phyloP scores from a whole-genome alignment of 73 alveolate species.

The Paramecium tetraurelia region DNA sequence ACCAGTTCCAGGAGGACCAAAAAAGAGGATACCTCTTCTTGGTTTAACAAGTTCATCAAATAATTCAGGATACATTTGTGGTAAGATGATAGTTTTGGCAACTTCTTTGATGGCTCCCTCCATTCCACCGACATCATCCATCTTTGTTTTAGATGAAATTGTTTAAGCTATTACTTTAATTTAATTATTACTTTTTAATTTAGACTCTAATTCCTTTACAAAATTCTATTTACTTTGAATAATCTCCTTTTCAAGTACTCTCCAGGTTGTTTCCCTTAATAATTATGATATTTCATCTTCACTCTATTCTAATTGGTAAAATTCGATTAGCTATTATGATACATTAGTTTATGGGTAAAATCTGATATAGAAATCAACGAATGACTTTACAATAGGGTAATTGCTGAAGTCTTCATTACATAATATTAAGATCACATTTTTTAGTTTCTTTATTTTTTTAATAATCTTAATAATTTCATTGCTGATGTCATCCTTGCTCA shows the following conservation, averaged over 20 bases:
- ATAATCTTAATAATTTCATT: not conserved
- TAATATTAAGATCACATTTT: not conserved
- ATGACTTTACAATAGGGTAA: not conserved
- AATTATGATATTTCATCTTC: not conserved
- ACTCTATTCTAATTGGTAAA: not conserved
- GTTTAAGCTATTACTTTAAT: not conserved
- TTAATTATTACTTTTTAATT: not conserved
- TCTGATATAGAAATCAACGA: not conserved
- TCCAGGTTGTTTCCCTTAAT: not conserved
- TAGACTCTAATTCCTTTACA: not conserved
- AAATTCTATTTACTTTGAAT: not conserved
- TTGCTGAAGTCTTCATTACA: not conserved
- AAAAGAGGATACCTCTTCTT: slow-evolving; percentile 88
- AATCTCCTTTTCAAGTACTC: not conserved
- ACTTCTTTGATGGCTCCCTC: slow-evolving; percentile 87
- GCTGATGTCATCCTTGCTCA: not conserved
- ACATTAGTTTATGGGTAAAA: not conserved
- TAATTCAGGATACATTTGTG: slow-evolving; percentile 78
- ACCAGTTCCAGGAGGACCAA: slow-evolving; percentile 97
- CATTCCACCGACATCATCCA: slow-evolving; percentile 96
- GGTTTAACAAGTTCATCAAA: slow-evolving; percentile 78
- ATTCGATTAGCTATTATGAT: not conserved
- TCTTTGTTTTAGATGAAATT: slow-evolving; percentile 66
- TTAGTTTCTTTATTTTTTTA: not conserved
- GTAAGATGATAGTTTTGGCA: slow-evolving; percentile 78